A percentile compares a stretch with the other conserved stretches of the same genome.
phyloP scores from a whole-genome alignment of 768 basidiomycete genomes.

The Phylloporus sp. region DNA sequence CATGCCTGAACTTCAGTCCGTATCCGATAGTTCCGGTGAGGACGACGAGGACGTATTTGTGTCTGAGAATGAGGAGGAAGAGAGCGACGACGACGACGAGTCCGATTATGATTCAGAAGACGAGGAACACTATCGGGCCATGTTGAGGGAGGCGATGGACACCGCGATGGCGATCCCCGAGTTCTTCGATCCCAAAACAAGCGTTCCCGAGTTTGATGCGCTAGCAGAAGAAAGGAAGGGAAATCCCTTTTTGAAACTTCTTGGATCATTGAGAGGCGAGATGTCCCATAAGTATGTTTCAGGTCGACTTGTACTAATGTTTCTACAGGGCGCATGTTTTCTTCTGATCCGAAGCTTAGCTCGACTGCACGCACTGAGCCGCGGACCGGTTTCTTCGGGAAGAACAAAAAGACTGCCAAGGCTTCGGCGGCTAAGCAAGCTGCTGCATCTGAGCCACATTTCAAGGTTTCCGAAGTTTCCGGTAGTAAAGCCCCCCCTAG shows the following conservation, averaged over 20 bases:
- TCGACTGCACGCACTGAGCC: constrained; percentile 34
- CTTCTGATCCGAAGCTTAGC: constrained; percentile 41
- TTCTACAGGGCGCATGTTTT: constrained; percentile 59
- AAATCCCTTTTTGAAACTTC: constrained; percentile 74
- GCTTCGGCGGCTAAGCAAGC: constrained; percentile 6
- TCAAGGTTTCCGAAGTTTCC: constrained; percentile 7
- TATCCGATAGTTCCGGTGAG: constrained; percentile 55
- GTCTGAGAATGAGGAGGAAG: constrained; percentile 32
- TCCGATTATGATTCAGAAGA: constrained; percentile 61
- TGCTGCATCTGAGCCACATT: not conserved
- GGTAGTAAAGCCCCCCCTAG: constrained; percentile 7
- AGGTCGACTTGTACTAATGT: constrained; percentile 1
- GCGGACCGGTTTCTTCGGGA: constrained; percentile 24
- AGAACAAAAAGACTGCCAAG: constrained; percentile 16
- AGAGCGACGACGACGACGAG: constrained; percentile 35
- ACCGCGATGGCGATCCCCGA: constrained; percentile 51
- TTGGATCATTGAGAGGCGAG: constrained; percentile 69
- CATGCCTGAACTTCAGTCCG: constrained; percentile 64
- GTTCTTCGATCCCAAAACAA: constrained; percentile 48
- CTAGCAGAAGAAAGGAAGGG: constrained; percentile 50
- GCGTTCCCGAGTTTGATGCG: constrained; percentile 41
- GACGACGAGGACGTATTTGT: constrained; percentile 32
- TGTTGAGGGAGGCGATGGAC: constrained; percentile 71
- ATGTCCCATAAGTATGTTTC: not conserved
- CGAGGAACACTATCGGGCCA: constrained; percentile 58